These are phyloP conservation scores for Penicillium roqueforti DNA, from an alignment of 495 filamentous ascomycete species.

Conservation along the genomic window DNA sequence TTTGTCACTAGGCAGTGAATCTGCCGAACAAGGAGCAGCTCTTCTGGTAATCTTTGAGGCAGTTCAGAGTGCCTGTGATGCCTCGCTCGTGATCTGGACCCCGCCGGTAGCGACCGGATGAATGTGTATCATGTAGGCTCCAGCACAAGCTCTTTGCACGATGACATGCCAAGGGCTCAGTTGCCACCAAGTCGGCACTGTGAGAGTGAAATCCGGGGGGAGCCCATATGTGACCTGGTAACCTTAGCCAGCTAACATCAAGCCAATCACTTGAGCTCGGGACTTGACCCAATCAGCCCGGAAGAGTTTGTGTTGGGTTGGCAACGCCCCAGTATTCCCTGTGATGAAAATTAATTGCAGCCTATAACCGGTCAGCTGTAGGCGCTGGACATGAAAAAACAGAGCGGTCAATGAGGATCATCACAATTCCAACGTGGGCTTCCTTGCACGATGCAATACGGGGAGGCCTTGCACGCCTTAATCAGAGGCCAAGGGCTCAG, in stretches of 20 bases:
- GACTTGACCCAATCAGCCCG: slow-evolving; percentile 17
- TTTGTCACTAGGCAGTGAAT: background rate
- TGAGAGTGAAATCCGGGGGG: slow-evolving; percentile 16
- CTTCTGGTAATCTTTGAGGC: background rate
- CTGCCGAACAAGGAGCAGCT: background rate
- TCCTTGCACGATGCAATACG: slow-evolving; percentile 19
- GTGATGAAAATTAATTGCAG: background rate
- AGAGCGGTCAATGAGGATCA: slow-evolving; percentile 5
- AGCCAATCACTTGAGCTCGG: slow-evolving; percentile 14
- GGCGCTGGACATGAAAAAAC: background rate
- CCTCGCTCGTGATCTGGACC: background rate
- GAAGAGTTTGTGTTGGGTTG: slow-evolving; percentile 2
- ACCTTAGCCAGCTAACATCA: background rate
- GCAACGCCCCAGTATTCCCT: slow-evolving; percentile 3
- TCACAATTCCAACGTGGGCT: slow-evolving; percentile 2
- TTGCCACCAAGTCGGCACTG: slow-evolving; percentile 10
- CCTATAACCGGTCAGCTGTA: background rate
- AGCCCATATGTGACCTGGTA: slow-evolving; percentile 8
- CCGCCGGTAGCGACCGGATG: background rate
- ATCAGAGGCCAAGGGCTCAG: background rate
- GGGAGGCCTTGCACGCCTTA: slow-evolving; percentile 1
- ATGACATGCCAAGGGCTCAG: background rate
- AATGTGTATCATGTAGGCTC: background rate
- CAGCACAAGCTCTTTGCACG: background rate
- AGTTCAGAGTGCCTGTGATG: background rate